phyloP scores from a whole-genome alignment of 495 filamentous ascomycete species.

The Talaromyces borbonicus region DNA sequence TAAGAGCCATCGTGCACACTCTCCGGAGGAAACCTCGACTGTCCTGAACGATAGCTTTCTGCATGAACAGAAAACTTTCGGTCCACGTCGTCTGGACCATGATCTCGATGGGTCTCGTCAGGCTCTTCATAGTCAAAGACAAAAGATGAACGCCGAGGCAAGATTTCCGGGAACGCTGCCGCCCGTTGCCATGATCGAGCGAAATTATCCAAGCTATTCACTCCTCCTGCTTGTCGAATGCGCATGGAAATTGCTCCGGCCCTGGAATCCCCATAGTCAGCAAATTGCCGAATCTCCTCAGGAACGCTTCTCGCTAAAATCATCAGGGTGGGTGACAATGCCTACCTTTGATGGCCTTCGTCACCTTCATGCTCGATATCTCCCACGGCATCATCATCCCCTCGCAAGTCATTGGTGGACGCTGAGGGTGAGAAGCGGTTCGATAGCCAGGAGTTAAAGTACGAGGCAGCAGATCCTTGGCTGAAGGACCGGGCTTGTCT shows the following conservation, averaged over 20 bases:
- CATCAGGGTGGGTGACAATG: not conserved
- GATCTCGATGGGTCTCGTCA: not conserved
- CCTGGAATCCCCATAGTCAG: slow-evolving; percentile 9
- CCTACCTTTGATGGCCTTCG: not conserved
- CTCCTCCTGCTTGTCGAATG: slow-evolving; percentile 73
- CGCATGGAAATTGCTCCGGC: slow-evolving; percentile 64
- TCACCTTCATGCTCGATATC: slow-evolving; percentile 6
- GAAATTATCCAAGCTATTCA: slow-evolving; percentile 92
- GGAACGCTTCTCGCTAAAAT: not conserved
- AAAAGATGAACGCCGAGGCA: slow-evolving; percentile 65
- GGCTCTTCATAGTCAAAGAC: slow-evolving; percentile 38
- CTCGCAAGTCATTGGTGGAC: slow-evolving; percentile 11
- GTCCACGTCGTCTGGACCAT: not conserved
- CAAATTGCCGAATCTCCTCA: no score
- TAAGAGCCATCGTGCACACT: not conserved
- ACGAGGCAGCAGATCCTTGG: slow-evolving; percentile 25
- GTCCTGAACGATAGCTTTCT: not conserved
- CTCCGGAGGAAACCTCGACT: slow-evolving; percentile 1
- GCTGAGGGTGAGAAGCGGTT: slow-evolving; percentile 16
- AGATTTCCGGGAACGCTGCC: slow-evolving; percentile 76
- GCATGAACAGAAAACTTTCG: not conserved
- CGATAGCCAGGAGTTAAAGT: slow-evolving; percentile 24
- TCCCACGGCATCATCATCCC: slow-evolving; percentile 5
- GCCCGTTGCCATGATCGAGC: slow-evolving; percentile 90
- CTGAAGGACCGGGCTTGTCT: slow-evolving; percentile 23